Base-by-base conservation (phyloP, 1,284 basidiomycete genomes). In the Apiotrichum siamense region DNA sequence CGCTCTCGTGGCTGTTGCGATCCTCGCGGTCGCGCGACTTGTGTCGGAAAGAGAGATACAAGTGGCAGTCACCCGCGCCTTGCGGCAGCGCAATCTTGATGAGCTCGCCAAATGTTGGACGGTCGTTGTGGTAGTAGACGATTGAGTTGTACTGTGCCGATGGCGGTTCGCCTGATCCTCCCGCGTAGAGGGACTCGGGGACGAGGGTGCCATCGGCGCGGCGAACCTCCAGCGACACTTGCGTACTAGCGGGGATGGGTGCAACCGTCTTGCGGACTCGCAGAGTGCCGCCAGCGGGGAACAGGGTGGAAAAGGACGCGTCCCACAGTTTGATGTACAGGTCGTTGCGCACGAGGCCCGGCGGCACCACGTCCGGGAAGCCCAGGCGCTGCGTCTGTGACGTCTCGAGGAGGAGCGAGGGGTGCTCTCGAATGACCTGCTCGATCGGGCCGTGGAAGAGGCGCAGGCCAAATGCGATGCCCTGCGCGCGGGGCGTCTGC, bases 321-420 rank as follows among this genome's bases (percentile, higher is more conserved):
- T 84, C 85, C 88, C 89, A 93, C 1, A 96, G 79, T 67, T 92
- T 96, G 77, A 97, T 81, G 72, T 97, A 97, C 9, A 96, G 79
- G 64, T 97, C 93, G 65, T 97, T 97, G 20, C 93, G 83, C n/a
- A 82, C 76, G 58, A 91, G 87, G 9, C 88, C 90, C 1, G 93
- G 93, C 66, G 93, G 92, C 10, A 96, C 92, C 2, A 96, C 91
- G 63, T 97, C 94, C 0, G 93, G 88, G 67, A 98, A 98, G 25
- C 92, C 91, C n/a, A 98, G 83, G 7, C 91, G 85, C 18, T 87
- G 77, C 1, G 91, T 92, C 33, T 85, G 79, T 0, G 91, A 86
- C 6, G 83, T 81, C 58, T 87, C 88, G 52, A 86, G 84, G 20
- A 97, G 77, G n/a, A 94, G 75, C 1, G 87, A 87, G 6, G 87